Base-by-base conservation (phyloP, 257 asterid genomes). In the Solanum stenotomum region DNA sequence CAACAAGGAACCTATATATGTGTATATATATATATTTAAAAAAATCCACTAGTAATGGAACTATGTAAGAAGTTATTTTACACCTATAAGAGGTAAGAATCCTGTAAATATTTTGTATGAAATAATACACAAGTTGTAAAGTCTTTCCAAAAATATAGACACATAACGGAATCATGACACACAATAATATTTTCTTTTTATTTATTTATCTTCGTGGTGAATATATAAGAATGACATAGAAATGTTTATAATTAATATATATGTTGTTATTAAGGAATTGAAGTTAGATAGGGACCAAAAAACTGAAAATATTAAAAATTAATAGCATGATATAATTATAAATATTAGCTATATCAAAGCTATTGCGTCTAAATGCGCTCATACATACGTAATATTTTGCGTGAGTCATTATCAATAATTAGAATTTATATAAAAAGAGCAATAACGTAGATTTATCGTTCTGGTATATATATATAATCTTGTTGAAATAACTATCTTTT, bases 21-120 rank as follows among this genome's bases (percentile, higher is more conserved):
- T 4, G 0, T 2, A 3, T 10, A 71, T 9, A 3, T 4, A 14
- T 6, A 13, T 7, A 70, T 38, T 10, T 38, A 4, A 33, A 72
- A 72, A 2, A 74, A 35, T 74, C 29, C 82, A 75, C 20, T 75
- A 22, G 52, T 75, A 35, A 35, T 22, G 31, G 10, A 75, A 75
- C 6, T 37, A 37, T 76, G n/a, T 37, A 75, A 5, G 31, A 75
- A 72, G 44, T 33, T 63, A 63, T 63, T 63, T 63, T 52, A 23
- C 31, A 23, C 15, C 31, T 18, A 9, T 4, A 33, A 72, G 27
- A 33, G 14, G 1, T 71, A 8, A 72, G 23, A 37, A 37, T 22
- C 11, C 4, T 76, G 10, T 22, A 22, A 75, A 37, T 10, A 22
- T 71, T 34, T 34, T 34, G 27, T 74, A 16, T 9, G 18, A 10